A percentile compares a stretch with the other conserved stretches of the same genome.
phyloP scores from a whole-genome alignment of 2,329 filamentous ascomycete genomes.

The Myriosclerotinia duriaeana region DNA sequence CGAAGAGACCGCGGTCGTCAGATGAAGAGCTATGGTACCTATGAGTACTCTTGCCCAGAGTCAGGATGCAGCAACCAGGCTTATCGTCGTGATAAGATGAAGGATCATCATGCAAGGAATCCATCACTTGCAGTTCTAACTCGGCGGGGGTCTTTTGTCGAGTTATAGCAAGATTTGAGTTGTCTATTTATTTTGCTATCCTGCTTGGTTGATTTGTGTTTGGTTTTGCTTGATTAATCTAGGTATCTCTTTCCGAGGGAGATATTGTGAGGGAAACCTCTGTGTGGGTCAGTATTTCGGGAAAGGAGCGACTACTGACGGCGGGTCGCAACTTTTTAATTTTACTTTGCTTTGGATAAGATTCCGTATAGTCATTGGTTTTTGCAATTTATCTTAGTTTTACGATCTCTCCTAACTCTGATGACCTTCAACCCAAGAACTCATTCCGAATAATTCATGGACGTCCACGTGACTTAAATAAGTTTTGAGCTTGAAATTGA shows the following conservation, averaged over 20 bases:
- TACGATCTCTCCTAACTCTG: neutral
- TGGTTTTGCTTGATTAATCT: neutral
- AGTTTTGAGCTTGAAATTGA: no score
- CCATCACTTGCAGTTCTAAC: neutral
- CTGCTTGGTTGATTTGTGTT: neutral
- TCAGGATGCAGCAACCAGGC: neutral
- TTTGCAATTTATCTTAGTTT: no score
- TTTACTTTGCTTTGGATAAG: neutral
- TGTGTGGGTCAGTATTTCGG: neutral
- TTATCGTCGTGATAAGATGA: neutral
- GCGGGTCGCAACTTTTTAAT: neutral
- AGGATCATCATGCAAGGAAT: neutral
- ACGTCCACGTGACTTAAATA: fast-evolving
- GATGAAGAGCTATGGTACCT: neutral
- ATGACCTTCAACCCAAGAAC: neutral
- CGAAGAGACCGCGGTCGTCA: conserved; percentile 1
- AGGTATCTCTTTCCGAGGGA: neutral
- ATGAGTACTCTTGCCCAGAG: neutral
- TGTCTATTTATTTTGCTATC: neutral
- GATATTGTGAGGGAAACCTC: neutral
- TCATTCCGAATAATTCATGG: neutral
- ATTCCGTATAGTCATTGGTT: neutral
- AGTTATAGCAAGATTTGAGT: neutral
- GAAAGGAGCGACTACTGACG: neutral
- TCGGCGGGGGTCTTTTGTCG: neutral